These are phyloP conservation scores for Rickenella mellea DNA, from an alignment of 768 basidiomycete species.

Conservation along the genomic window DNA sequence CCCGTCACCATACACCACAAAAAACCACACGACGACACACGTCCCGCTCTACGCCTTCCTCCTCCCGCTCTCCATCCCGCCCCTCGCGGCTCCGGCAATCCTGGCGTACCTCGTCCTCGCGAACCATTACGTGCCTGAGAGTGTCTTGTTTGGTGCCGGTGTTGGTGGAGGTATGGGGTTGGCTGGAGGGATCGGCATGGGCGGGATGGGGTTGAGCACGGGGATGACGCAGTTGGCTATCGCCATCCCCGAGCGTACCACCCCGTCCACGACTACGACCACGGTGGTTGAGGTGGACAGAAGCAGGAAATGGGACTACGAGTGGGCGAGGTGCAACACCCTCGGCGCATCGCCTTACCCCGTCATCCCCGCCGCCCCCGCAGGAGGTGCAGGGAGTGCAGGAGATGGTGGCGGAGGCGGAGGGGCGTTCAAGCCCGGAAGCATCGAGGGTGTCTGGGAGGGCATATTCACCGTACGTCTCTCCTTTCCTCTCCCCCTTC, in stretches of 20 bases:
- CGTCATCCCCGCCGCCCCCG: constrained; percentile 26
- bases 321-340: constrained; percentile 53
- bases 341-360: constrained; percentile 22
- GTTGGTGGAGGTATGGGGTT: too few relatives aligned
- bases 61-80: constrained; percentile 34
- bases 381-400: too few relatives aligned
- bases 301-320: constrained; percentile 57
- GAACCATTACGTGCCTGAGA: constrained; percentile 14
- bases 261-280: too few relatives aligned
- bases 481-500: background rate
- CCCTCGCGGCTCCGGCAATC: constrained; percentile 55
- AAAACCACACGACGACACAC: constrained; percentile 12
- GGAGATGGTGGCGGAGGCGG: too few relatives aligned
- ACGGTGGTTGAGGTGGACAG: too few relatives aligned
- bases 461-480: constrained; percentile 60
- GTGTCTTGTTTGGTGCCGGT: constrained; percentile 4
- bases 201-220: too few relatives aligned
- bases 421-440: constrained; percentile 54
- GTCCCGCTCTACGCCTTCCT: constrained; percentile 11
- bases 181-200: too few relatives aligned
- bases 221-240: too few relatives aligned
- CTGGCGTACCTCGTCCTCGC: constrained; percentile 56
- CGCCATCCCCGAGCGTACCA: too few relatives aligned
- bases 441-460: constrained; percentile 74
- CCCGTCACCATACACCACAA: constrained; percentile 4